Percentiles rank a stretch among this genome's conserved stretches.
Conservation (phyloP, 345 rosid species). For the Boechera stricta region DNA sequence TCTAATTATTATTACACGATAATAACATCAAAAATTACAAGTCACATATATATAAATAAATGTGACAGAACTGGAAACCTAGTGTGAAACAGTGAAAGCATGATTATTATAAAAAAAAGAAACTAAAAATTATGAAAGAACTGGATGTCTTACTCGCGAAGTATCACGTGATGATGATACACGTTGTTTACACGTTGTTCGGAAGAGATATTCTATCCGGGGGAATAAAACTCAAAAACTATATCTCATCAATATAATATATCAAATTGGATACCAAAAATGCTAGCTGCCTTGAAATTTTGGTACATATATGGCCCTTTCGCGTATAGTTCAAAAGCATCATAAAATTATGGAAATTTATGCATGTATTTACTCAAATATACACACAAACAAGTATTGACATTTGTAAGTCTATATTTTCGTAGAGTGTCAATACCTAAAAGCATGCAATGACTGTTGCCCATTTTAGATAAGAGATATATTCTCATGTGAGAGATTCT, state of each 20-base stretch:
- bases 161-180: constrained; percentile 43
- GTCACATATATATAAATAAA: background rate
- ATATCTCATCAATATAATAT: constrained; percentile 21
- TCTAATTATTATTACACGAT: background rate
- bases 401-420: constrained; percentile 24
- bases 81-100: background rate
- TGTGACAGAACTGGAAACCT: background rate
- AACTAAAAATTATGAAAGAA: background rate
- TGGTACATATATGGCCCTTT: constrained; percentile 21
- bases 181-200: constrained; percentile 38
- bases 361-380: constrained; percentile 10
- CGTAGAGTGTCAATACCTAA: constrained; percentile 6
- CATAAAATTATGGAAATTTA: constrained; percentile 4
- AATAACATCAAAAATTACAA: background rate
- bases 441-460: constrained; percentile 19
- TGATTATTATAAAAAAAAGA: background rate
- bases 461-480: constrained; percentile 37
- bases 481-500: constrained; percentile 39
- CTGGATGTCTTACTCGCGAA: constrained; percentile 27
- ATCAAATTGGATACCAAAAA: constrained; percentile 25
- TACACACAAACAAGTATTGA: background rate
- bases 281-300: constrained; percentile 14
- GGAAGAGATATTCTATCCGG: constrained; percentile 24
- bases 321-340: constrained; percentile 22
- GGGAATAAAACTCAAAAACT: constrained; percentile 20